Evolutionary conservation across 768 basidiomycete species (phyloP).

Genomic region (Lyophyllum shimeji): DNA sequence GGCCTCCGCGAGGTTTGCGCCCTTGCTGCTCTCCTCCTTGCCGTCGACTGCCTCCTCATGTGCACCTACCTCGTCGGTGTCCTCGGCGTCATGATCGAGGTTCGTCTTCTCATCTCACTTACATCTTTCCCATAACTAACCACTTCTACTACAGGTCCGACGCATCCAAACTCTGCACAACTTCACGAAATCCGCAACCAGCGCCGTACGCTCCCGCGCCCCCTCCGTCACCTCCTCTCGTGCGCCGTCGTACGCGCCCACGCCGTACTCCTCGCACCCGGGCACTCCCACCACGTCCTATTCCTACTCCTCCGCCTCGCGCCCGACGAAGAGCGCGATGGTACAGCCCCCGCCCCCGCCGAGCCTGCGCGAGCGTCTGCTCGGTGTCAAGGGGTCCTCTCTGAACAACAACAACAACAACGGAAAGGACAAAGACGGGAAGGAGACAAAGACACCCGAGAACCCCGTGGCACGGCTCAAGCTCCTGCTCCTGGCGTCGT

Average conservation of each 20-base stretch:
- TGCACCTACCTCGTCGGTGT: constrained; percentile 90
- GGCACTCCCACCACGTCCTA: constrained; percentile 15
- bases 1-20: constrained; percentile 95
- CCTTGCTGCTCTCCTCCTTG: constrained; percentile 85
- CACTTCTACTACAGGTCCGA: constrained; percentile 50
- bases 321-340: constrained; percentile 25
- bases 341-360: constrained; percentile 26
- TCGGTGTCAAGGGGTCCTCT: constrained; percentile 30
- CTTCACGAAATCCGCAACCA: constrained; percentile 17
- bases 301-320: constrained; percentile 1
- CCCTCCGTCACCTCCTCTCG: constrained; percentile 28
- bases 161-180: constrained; percentile 65
- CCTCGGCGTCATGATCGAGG: constrained; percentile 95
- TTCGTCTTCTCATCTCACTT: constrained; percentile 27
- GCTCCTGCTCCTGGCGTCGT: constrained; percentile 87
- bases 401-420: constrained; percentile 19
- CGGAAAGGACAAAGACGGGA: constrained; percentile 33
- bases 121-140: constrained; percentile 4
- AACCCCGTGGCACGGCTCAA: constrained; percentile 89
- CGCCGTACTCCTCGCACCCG: constrained; percentile 21
- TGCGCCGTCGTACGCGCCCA: constrained; percentile 26
- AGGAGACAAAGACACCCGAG: constrained; percentile 38
- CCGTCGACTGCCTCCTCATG: constrained; percentile 84
- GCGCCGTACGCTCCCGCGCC: constrained; percentile 32
- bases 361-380: constrained; percentile 12